Evolutionary conservation across 164 flowering plant genomes (phyloP), one percentile per base, ranked within the genome.

Genomic region (Aristolochia californica): DNA sequence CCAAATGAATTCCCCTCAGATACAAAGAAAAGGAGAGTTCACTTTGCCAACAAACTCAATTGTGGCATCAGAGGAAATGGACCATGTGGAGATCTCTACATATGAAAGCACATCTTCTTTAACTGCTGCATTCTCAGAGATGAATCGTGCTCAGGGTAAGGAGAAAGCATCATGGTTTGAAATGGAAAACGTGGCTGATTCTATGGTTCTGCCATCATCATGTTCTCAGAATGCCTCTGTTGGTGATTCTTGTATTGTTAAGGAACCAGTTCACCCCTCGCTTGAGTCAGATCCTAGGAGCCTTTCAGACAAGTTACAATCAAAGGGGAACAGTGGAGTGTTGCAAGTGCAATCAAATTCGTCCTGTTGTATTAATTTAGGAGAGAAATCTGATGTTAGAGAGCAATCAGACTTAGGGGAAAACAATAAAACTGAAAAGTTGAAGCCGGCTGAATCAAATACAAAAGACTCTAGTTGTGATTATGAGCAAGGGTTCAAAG

Each of bases 71-170:
- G 48, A 56, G 17, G 70, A 66, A 59, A 59, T 52, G 44, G 71
- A 66, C 22, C 50, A 56, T 58, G 53, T 45, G 16, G 65, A 72
- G 23, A 50, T 51, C 28, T 63, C 54, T 30, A 65, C 43, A 47
- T 66, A 66, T 60, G 75, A 68, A 55, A 64, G 66, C 69, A 66
- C 53, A 65, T 52, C 55, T 26, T 55, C 48, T 43, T 53, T 62
- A 34, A 59, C 53, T 56, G 60, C 68, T 64, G 20, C 43, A 54
- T 45, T 53, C 44, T n/a, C 63, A 10, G 62, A 66, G 28, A 58
- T 16, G 20, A 63, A 67, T 43, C 54, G 57, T 55, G 60, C 44
- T 18, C 30, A 57, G 14, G 52, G 45, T 60, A 50, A 11, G 2
- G 62, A 56, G 22, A 70, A 66, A 53, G 49, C 25, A 52, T 63